Percentiles rank a stretch among this genome's conserved stretches.
These are phyloP conservation scores for Avena atlantica DNA, from an alignment of 176 grass and related monocot species.

Conservation along the genomic window DNA sequence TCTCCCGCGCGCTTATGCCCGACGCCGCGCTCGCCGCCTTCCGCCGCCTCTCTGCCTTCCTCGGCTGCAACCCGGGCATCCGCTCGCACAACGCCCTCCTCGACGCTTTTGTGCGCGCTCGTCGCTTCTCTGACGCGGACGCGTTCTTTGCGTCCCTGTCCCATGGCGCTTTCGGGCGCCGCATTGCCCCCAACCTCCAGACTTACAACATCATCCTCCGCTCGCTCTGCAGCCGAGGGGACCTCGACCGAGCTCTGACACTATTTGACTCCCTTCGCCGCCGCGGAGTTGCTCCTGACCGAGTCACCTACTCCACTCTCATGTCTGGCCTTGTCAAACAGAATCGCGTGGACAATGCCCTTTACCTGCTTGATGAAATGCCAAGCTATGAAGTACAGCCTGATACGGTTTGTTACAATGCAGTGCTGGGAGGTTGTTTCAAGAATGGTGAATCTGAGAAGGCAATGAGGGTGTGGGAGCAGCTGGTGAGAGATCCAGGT, in stretches of 20 bases:
- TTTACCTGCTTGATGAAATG: slow-evolving; percentile 94
- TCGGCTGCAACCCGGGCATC: slow-evolving; percentile 78
- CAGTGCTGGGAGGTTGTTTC: slow-evolving; percentile 69
- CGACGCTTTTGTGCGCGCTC: slow-evolving; percentile 79
- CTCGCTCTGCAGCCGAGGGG: slow-evolving; percentile 58
- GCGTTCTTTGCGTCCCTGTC: slow-evolving; percentile 79
- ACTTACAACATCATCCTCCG: slow-evolving; percentile 93
- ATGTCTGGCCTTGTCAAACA: slow-evolving; percentile 64
- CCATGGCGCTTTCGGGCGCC: slow-evolving; percentile 54
- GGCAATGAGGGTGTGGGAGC: slow-evolving; percentile 81
- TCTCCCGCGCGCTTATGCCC: slow-evolving; percentile 82
- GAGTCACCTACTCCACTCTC: slow-evolving; percentile 83
- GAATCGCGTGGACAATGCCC: slow-evolving; percentile 41
- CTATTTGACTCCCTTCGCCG: slow-evolving; percentile 50
- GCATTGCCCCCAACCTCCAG: slow-evolving; percentile 76
- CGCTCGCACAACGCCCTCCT: slow-evolving; percentile 86
- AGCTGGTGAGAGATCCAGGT: slow-evolving; percentile 54
- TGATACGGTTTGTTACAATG: slow-evolving; percentile 81
- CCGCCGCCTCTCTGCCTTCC: slow-evolving; percentile 56
- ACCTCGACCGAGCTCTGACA: slow-evolving; percentile 61
- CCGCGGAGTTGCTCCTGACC: slow-evolving; percentile 58
- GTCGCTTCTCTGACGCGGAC: slow-evolving; percentile 66
- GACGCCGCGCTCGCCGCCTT: slow-evolving; percentile 78
- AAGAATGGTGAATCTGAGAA: slow-evolving; percentile 55
- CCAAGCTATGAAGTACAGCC: slow-evolving; percentile 49